Percentiles rank a stretch among this genome's conserved stretches.
Evolutionary conservation across 2,329 filamentous ascomycete species (phyloP).

Genomic region (Zalaria obscura): DNA sequence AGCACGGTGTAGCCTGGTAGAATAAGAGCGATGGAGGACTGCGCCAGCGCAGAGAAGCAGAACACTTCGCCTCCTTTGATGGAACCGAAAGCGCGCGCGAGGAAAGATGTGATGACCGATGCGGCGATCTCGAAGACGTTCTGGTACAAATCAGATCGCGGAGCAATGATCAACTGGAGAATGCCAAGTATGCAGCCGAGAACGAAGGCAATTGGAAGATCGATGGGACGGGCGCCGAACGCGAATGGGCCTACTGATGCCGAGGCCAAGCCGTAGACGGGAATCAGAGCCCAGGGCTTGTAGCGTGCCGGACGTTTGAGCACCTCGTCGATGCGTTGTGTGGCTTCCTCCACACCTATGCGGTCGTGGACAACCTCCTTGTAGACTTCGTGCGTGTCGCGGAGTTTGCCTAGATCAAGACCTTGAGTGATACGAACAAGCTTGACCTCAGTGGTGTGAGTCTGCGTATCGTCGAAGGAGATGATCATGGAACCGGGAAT

Average conservation of each 20-base stretch:
- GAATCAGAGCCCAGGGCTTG: conserved; percentile 34
- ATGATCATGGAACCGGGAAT: conserved; percentile 90
- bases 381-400: conserved; percentile 64
- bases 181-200: conserved; percentile 61
- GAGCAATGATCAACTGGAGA: conserved; percentile 60
- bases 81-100: conserved; percentile 34
- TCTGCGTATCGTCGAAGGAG: conserved; percentile 63
- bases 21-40: conserved; percentile 35
- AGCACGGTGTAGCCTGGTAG: conserved; percentile 36
- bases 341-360: conserved; percentile 59
- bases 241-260: conserved; percentile 67
- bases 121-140: conserved; percentile 37
- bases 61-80: conserved; percentile 29
- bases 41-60: conserved; percentile 36
- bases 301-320: conserved; percentile 43
- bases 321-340: conserved; percentile 46
- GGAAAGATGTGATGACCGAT: conserved; percentile 34
- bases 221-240: conserved; percentile 62
- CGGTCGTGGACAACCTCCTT: conserved; percentile 70
- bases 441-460: conserved; percentile 69
- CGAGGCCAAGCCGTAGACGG: conserved; percentile 63
- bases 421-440: conserved; percentile 55
- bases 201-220: conserved; percentile 63
- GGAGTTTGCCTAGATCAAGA: conserved; percentile 58
- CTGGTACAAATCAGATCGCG: conserved; percentile 55